phyloP scores from a whole-genome alignment of 1,284 basidiomycete species.

The Microbotryum intermedium region DNA sequence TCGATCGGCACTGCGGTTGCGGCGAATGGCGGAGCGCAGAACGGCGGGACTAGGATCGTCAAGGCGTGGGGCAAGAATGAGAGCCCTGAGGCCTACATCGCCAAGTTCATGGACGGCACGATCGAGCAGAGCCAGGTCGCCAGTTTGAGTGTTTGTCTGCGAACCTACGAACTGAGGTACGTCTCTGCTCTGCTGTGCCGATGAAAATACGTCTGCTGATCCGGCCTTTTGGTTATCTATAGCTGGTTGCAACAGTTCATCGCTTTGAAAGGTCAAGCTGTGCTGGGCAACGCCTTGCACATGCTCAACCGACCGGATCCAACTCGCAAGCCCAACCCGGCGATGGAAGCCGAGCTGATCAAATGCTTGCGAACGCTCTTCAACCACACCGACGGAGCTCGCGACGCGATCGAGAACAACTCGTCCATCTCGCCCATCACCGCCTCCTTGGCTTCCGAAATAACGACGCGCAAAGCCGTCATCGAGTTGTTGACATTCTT shows the following conservation, averaged over 20 bases:
- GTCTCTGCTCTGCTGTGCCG: conserved; percentile 24
- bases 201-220: not conserved
- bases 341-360: conserved; percentile 78
- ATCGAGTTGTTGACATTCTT: conserved; percentile 63
- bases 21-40: conserved; percentile 49
- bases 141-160: conserved; percentile 67
- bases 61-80: conserved; percentile 38
- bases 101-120: conserved; percentile 77
- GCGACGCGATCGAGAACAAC: conserved; percentile 68
- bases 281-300: conserved; percentile 69
- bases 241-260: conserved; percentile 48
- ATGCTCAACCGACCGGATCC: conserved; percentile 59
- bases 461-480: conserved; percentile 70
- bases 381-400: conserved; percentile 64
- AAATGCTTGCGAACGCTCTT: conserved; percentile 81
- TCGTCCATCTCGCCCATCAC: conserved; percentile 73
- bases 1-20: conserved; percentile 16
- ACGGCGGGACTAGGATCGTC: conserved; percentile 43
- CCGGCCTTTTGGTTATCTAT: not conserved
- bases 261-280: conserved; percentile 68
- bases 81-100: conserved; percentile 57
- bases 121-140: conserved; percentile 72
- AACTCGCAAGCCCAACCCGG: conserved; percentile 51
- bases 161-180: conserved; percentile 71
- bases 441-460: conserved; percentile 72